Base-by-base conservation (phyloP, 1,284 basidiomycete species). In the Microbotryum lychnidis-dioicae region DNA sequence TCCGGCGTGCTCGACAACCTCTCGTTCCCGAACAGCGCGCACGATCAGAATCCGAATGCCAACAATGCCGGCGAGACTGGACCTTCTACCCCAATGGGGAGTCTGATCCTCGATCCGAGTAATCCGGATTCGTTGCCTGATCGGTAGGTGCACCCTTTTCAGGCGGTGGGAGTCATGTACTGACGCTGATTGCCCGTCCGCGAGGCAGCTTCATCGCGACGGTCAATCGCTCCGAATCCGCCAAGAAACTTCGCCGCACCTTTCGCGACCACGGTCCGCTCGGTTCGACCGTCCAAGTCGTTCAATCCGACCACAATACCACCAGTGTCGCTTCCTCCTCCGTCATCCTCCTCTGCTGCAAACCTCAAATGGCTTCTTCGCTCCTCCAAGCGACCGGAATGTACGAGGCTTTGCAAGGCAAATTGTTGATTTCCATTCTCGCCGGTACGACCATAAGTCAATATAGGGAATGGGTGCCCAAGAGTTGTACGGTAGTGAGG, bases 341-440 rank as follows among this genome's bases (percentile, higher is more conserved):
- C 77, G 89, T 97, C 27, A 79, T 98, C 21, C 76, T 98, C 52
- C 80, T 97, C 29, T 90, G 91, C 73, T 94, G 91, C 74, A 99
- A 99, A 76, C 96, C 96, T 3, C 87, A 98, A 71, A 79, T 93
- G 64, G 91, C 91, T 0, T 79, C 84, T 54, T 73, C 77, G 25
- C 89, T 98, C 68, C 79, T 98, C 23, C 76, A 75, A 21, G 86
- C 89, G 71, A 73, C 81, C 8, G 92, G 91, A n/a, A 88, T 98
- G 80, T 79, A 79, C 53, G 86, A 91, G 60, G 94, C 91, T 1
- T 79, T 98, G 50, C 82, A 84, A 44, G 86, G 87, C 54, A 98
- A 98, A 77, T 82, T 98, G 1, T 80, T 99, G 62, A 89, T 97
- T 73, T 97, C 93, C 69, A 97, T 98, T 72, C 85, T 96, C 50